Evolutionary conservation across 305 asterid species (phyloP), one percentile per base, ranked within the genome.

Genomic region (Plantago coronopus): DNA sequence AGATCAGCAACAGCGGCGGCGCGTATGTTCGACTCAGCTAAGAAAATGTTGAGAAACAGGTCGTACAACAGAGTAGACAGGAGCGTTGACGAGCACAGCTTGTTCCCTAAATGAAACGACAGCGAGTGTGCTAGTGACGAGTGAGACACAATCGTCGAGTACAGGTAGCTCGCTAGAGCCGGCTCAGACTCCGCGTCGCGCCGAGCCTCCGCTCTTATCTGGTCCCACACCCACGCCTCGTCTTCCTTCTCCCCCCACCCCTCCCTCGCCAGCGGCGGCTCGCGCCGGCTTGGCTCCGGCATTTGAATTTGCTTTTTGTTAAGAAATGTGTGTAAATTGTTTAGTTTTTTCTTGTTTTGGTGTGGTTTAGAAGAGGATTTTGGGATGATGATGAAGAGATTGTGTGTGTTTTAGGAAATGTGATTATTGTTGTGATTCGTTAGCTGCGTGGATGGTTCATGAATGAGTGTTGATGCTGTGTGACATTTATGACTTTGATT

Each of bases 1-100:
- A 72, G 57, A 62, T 75, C 78, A 19, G 76, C 76, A 29, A 70
- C 70, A 20, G 67, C 23, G 63, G 76, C 79, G 14, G 70, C 54
- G 18, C 66, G 76, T 38, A 74, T 18, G 20, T 44, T 21, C 1
- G 57, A 42, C 23, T 74, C 62, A 45, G 55, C 37, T 9, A 70
- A 49, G 67, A 74, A 70, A 19, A 64, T 58, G 40, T 34, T 34
- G 40, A 34, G 40, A 9, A 34, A 15, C 47, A 71, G 70, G 18
- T 75, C 76, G 37, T 70, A 70, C 7, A 70, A 76, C 2, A 67
- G 59, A 8, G 73, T 71, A n/a, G 76, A 66, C 17, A 63, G 68
- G 2, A 71, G 71, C 5, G 74, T 75, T 16, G 69, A 64, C 3
- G 71, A 68, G 58, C 72, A 64, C 16, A 73, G 71, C 63, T 69